Evolutionary conservation across 2,329 filamentous ascomycete genomes (phyloP).

Genomic region (Fusarium aywerte): DNA sequence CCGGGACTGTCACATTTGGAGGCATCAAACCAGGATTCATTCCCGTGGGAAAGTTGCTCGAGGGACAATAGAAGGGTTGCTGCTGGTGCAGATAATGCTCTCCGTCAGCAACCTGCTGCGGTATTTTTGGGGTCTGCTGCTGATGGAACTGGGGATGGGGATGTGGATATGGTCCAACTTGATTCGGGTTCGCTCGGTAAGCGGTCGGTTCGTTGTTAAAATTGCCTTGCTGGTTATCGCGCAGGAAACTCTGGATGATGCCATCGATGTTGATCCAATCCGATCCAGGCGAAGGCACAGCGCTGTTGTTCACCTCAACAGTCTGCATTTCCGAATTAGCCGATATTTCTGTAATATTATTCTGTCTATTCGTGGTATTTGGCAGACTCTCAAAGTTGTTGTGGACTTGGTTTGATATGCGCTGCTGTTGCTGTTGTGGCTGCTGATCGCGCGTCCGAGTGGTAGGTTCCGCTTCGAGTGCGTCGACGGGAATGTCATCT

Average conservation of each 20-base stretch:
- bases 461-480: slow-evolving; percentile 12
- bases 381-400: neutral
- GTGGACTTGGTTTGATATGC: neutral
- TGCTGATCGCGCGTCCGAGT: slow-evolving; percentile 4
- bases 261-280: slow-evolving; percentile 51
- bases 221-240: slow-evolving; percentile 30
- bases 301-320: neutral
- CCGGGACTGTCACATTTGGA: neutral
- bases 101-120: slow-evolving; percentile 2
- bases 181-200: neutral
- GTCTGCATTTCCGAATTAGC: neutral
- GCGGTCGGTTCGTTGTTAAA: slow-evolving; percentile 4
- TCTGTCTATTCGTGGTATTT: neutral
- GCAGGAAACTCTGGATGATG: slow-evolving; percentile 52
- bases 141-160: neutral
- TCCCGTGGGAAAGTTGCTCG: slow-evolving; percentile 20
- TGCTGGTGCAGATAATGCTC: slow-evolving; percentile 21
- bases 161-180: neutral
- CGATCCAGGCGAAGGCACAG: slow-evolving; percentile 20
- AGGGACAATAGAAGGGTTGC: slow-evolving; percentile 16
- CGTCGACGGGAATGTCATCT: slow-evolving; percentile 21
- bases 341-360: neutral
- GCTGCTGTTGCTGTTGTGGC: slow-evolving; percentile 8
- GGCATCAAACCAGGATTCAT: neutral
- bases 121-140: slow-evolving; percentile 13